Evolutionary conservation across 2,329 filamentous ascomycete species (phyloP).

Genomic region (Rhytidhysteron rufulum): DNA sequence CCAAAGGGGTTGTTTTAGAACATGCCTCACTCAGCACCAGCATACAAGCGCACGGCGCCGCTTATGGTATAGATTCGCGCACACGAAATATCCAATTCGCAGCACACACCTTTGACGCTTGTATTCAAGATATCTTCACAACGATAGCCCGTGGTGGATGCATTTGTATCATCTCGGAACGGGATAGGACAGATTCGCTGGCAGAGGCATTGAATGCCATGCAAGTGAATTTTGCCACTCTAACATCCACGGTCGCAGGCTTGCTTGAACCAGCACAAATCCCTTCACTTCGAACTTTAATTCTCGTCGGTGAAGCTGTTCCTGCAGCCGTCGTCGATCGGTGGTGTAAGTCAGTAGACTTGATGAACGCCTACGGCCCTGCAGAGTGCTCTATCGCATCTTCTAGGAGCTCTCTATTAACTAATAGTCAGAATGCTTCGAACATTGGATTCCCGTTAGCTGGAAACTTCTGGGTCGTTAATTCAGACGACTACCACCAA

Average conservation of each 20-base stretch:
- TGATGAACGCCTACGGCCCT: conserved; percentile 17
- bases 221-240: conserved; percentile 25
- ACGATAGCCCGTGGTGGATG: conserved; percentile 45
- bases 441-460: conserved; percentile 6
- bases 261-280: conserved; percentile 39
- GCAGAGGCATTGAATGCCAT: conserved; percentile 31
- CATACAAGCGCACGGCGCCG: conserved; percentile 3
- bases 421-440: conserved; percentile 6
- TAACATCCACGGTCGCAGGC: conserved; percentile 56
- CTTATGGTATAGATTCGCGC: conserved; percentile 38
- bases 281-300: conserved; percentile 36
- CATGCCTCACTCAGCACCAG: conserved; percentile 53
- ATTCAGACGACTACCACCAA: conserved; percentile 12
- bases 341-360: conserved; percentile 4
- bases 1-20: conserved; percentile 58
- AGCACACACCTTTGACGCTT: conserved; percentile 50
- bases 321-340: conserved; percentile 1
- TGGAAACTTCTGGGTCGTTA: conserved; percentile 19
- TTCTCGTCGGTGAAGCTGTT: conserved; percentile 36
- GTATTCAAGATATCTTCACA: conserved; percentile 48
- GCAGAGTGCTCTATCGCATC: conserved; percentile 8
- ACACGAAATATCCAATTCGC: conserved; percentile 51
- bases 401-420: conserved; percentile 5
- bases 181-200: conserved; percentile 47
- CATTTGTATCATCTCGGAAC: conserved; percentile 51